Evolutionary conservation across 805 yeast species (phyloP), one percentile per base, ranked within the genome.

Genomic region (Tetrapisispora phaffii): DNA sequence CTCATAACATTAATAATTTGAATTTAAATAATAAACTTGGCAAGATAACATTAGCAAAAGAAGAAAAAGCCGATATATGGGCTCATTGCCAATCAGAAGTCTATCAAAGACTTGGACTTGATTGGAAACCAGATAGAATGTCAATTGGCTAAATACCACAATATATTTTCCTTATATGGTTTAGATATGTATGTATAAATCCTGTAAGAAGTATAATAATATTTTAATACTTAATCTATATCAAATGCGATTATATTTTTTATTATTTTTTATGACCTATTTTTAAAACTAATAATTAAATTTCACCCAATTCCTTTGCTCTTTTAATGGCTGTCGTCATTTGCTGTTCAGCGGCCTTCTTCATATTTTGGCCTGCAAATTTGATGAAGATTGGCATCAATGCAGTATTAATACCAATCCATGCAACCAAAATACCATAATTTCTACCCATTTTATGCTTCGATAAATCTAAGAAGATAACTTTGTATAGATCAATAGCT

Each of bases 51-150:
- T 59, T 80, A 41, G 67, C 76, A 3, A 73, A 74, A 52, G 77
- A 75, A 32, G 82, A 80, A 52, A 80, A 79, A 59, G 71, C 74
- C 38, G 57, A 61, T 43, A 63, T 81, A 19, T 82, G 88, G 88
- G 72, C 73, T 13, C 77, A 73, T 34, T 81, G 81, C 26, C 89
- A 83, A 60, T 58, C 71, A 9, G 68, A 68, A 39, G 78, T 82
- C 22, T 80, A 80, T 56, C 65, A 67, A 45, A 66, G 80, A 43
- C 57, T 82, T 44, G 46, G 46, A 1, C 31, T 44, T 15, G 40
- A 44, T 28, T 44, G 46, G 46, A 44, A 39, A 34, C 46, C 46
- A 3, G 46, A 44, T 22, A 34, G 23, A 35, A 22, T 35, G 24
- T 19, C 44, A 20, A 29, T 7, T 8, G 5, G 33, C 6, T 41